Percentiles rank a stretch among this genome's conserved stretches.
Evolutionary conservation across 148 eudicot species (phyloP).

Genomic region (Agrostemma githago): DNA sequence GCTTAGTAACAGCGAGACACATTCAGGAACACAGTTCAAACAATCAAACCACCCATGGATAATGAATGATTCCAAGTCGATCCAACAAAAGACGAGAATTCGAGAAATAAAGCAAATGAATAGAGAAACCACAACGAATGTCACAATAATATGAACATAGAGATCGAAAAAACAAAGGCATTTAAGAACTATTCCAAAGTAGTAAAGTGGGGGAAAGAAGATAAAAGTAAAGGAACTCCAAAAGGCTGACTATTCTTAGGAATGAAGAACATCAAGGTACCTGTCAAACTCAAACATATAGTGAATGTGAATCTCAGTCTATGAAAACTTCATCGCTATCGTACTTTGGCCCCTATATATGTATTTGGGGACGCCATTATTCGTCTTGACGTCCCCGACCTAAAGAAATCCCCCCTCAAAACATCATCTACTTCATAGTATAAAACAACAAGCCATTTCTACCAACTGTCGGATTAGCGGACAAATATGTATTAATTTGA

Average conservation of each 20-base stretch:
- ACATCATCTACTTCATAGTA: background rate
- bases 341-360: background rate
- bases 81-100: background rate
- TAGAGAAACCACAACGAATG: background rate
- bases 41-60: background rate
- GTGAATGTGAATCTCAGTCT: background rate
- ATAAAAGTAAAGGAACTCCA: background rate
- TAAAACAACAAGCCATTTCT: background rate
- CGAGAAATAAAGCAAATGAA: background rate
- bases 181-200: background rate
- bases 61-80: background rate
- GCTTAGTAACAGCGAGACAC: background rate
- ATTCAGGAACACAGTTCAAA: background rate
- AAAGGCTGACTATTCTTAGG: background rate
- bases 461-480: background rate
- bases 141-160: background rate
- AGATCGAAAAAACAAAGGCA: background rate
- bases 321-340: background rate
- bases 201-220: background rate
- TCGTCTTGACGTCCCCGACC: background rate
- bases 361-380: background rate
- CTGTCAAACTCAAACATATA: slow-evolving; percentile 9
- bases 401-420: background rate
- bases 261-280: background rate
- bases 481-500: background rate